These are phyloP conservation scores for Schoenoplectus tabernaemontani DNA, from an alignment of 202 grass and related monocot species.

Conservation along the genomic window DNA sequence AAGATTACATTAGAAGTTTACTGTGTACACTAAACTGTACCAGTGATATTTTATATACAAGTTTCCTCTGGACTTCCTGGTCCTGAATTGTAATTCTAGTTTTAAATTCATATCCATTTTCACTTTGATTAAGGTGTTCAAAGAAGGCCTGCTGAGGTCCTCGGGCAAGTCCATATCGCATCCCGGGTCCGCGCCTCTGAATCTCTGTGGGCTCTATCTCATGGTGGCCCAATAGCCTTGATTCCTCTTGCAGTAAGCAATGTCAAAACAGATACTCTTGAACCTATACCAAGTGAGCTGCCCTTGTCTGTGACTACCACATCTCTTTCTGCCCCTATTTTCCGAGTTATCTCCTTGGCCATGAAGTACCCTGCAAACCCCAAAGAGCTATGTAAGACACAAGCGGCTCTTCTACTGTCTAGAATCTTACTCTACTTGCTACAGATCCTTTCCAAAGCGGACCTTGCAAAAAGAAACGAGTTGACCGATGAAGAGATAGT, in stretches of 20 bases:
- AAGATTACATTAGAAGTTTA: background rate
- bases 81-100: background rate
- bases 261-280: constrained; percentile 77
- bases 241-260: constrained; percentile 85
- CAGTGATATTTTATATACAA: background rate
- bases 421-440: constrained; percentile 69
- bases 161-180: constrained; percentile 88
- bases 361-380: constrained; percentile 96
- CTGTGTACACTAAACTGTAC: background rate
- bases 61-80: background rate
- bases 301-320: constrained; percentile 38
- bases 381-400: constrained; percentile 74
- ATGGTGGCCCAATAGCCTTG: constrained; percentile 84
- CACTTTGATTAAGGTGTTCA: constrained; percentile 55
- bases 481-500: constrained; percentile 81
- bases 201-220: constrained; percentile 90
- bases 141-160: constrained; percentile 87
- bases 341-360: constrained; percentile 77
- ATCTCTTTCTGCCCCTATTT: constrained; percentile 81
- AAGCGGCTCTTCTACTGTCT: constrained; percentile 77
- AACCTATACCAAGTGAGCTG: constrained; percentile 60
- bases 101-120: constrained; percentile 2
- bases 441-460: constrained; percentile 53
- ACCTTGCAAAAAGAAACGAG: constrained; percentile 34
- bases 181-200: constrained; percentile 70